phyloP scores from a whole-genome alignment of 2,329 filamentous ascomycete species.

The Intubia oerlemansii region DNA sequence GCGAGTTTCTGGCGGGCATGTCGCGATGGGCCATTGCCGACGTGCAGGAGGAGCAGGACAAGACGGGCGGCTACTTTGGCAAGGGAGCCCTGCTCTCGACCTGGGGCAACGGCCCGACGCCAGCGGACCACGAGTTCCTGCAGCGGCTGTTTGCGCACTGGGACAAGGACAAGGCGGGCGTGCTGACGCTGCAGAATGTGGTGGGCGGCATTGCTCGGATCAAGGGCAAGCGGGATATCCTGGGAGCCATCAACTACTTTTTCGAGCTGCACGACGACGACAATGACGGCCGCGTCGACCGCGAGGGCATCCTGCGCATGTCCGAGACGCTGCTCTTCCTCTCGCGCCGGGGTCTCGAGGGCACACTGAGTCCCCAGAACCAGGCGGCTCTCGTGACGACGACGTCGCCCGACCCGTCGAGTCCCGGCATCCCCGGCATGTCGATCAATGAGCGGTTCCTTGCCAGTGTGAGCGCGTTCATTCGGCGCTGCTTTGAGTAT shows the following conservation, averaged over 20 bases:
- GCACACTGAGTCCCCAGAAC: slow-evolving; percentile 42
- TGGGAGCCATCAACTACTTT: slow-evolving; percentile 95
- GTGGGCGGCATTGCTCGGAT: slow-evolving; percentile 78
- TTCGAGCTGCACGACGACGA: slow-evolving; percentile 95
- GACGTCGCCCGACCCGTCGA: slow-evolving; percentile 11
- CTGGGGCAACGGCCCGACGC: slow-evolving; percentile 29
- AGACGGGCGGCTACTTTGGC: slow-evolving; percentile 26
- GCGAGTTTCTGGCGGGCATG: slow-evolving; percentile 78
- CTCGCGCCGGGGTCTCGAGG: slow-evolving; percentile 69
- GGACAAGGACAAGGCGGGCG: slow-evolving; percentile 60
- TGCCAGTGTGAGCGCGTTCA: slow-evolving; percentile 86
- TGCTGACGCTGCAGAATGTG: slow-evolving; percentile 73
- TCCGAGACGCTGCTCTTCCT: slow-evolving; percentile 88
- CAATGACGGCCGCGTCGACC: slow-evolving; percentile 73
- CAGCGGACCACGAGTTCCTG: slow-evolving; percentile 90
- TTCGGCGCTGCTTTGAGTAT: slow-evolving; percentile 91
- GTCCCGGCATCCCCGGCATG: slow-evolving; percentile 20
- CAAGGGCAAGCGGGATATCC: slow-evolving; percentile 86
- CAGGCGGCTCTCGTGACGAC: slow-evolving; percentile 24
- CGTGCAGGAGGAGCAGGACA: slow-evolving; percentile 36
- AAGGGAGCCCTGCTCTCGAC: slow-evolving; percentile 35
- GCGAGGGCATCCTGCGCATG: slow-evolving; percentile 85
- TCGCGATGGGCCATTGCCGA: slow-evolving; percentile 88
- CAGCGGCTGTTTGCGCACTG: slow-evolving; percentile 69
- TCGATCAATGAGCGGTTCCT: slow-evolving; percentile 74